Evolutionary conservation across 2,329 filamentous ascomycete species (phyloP).

Genomic region (Cercospora beticola): DNA sequence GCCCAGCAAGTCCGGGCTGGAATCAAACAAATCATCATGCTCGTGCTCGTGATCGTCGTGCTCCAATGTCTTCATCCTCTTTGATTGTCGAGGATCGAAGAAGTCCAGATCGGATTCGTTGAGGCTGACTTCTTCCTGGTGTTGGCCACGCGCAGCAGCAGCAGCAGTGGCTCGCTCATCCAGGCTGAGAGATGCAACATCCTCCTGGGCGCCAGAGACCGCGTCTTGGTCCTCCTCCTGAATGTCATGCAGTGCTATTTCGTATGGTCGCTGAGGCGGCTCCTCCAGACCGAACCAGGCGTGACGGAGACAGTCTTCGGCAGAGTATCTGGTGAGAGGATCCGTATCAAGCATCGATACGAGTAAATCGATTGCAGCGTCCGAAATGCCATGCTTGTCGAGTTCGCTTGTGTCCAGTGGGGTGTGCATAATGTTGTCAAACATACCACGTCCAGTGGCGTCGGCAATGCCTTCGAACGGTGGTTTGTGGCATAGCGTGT

Average conservation of each 20-base stretch:
- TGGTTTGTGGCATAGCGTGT: slow-evolving; percentile 72
- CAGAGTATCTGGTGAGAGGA: slow-evolving; percentile 72
- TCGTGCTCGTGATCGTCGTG: slow-evolving; percentile 37
- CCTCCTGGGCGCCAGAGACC: slow-evolving; percentile 48
- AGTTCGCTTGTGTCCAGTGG: slow-evolving; percentile 67
- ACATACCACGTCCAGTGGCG: slow-evolving; percentile 73
- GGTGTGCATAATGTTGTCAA: slow-evolving; percentile 82
- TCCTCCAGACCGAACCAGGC: slow-evolving; percentile 62
- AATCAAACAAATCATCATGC: slow-evolving; percentile 35
- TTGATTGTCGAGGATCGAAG: slow-evolving; percentile 44
- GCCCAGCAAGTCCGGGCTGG: slow-evolving; percentile 41
- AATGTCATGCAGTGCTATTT: slow-evolving; percentile 42
- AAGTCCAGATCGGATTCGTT: slow-evolving; percentile 41
- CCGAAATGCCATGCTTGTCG: slow-evolving; percentile 58
- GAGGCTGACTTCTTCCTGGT: slow-evolving; percentile 34
- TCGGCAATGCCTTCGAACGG: slow-evolving; percentile 79
- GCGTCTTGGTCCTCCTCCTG: slow-evolving; percentile 59
- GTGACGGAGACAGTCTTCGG: slow-evolving; percentile 67
- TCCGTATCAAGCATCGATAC: slow-evolving; percentile 77
- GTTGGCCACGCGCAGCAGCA: slow-evolving; percentile 20
- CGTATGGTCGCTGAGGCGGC: slow-evolving; percentile 26
- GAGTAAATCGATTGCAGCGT: slow-evolving; percentile 71
- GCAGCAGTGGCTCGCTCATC: slow-evolving; percentile 43
- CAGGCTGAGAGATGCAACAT: slow-evolving; percentile 65
- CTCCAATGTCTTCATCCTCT: slow-evolving; percentile 46